Evolutionary conservation across 257 asterid species (phyloP).

Genomic region (Plantago ovata): DNA sequence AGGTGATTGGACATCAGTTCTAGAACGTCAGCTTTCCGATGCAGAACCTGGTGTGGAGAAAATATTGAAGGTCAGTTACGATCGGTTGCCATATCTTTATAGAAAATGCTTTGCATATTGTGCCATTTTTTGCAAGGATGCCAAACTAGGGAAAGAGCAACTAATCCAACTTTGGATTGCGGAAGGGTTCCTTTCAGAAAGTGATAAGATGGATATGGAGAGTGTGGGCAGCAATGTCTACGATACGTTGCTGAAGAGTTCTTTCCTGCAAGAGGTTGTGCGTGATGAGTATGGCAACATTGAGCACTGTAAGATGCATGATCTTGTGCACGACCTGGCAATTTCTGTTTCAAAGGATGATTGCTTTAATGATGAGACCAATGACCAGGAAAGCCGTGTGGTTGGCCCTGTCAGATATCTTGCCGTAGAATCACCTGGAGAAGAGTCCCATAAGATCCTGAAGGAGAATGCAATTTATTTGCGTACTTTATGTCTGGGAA

Average conservation of each 20-base stretch:
- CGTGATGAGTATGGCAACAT: neutral
- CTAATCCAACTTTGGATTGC: constrained; percentile 24
- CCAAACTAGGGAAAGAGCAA: neutral
- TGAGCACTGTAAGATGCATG: constrained; percentile 4
- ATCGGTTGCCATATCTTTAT: neutral
- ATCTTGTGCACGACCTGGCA: constrained; percentile 13
- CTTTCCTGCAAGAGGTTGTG: constrained; percentile 4
- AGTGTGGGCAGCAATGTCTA: neutral
- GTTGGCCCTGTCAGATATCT: neutral
- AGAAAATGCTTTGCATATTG: constrained; percentile 1
- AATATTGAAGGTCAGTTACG: neutral
- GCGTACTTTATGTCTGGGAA: constrained; percentile 17
- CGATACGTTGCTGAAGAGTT: neutral
- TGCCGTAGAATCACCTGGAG: neutral
- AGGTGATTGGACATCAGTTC: constrained; percentile 10
- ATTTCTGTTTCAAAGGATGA: neutral
- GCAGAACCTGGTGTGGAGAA: neutral
- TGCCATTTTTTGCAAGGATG: neutral
- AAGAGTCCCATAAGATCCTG: neutral
- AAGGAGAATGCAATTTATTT: neutral
- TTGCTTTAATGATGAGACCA: neutral
- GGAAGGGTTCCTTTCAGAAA: constrained; percentile 1
- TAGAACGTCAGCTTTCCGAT: constrained; percentile 4
- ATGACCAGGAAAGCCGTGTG: no score
- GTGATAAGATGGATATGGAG: constrained; percentile 8